Evolutionary conservation across 23 red algal genomes (phyloP).

Genomic region (Gracilaria caudata): DNA sequence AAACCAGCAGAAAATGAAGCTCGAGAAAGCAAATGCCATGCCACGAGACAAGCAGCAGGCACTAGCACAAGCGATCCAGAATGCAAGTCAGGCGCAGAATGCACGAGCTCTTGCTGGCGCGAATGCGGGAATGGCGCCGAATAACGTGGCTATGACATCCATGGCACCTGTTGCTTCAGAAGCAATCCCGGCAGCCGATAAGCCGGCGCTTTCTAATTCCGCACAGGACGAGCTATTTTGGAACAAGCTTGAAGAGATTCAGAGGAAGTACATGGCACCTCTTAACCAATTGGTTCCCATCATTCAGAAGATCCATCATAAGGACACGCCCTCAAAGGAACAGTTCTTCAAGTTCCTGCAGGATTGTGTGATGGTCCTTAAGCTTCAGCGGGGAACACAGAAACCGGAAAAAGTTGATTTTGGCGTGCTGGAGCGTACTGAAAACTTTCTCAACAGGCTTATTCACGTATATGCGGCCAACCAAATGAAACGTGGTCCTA

Average conservation of each 20-base stretch:
- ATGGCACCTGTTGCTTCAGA: background rate
- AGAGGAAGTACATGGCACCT: slow-evolving; percentile 26
- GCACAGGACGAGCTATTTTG: slow-evolving; percentile 10
- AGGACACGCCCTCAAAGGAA: background rate
- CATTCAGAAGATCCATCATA: background rate
- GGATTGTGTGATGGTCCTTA: slow-evolving; percentile 21
- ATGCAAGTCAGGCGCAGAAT: background rate
- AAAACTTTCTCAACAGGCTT: background rate
- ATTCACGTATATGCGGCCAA: background rate
- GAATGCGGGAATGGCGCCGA: background rate
- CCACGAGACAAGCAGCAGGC: slow-evolving; percentile 15
- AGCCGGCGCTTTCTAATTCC: background rate
- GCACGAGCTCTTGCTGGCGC: background rate
- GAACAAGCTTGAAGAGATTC: slow-evolving; percentile 37
- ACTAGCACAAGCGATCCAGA: background rate
- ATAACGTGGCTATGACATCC: background rate
- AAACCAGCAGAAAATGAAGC: slow-evolving; percentile 13
- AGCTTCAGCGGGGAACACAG: background rate
- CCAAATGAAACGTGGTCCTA: background rate
- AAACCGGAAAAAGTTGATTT: background rate
- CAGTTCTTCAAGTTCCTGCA: slow-evolving; percentile 30
- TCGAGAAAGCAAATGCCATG: background rate
- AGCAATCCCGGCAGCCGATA: background rate
- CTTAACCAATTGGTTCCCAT: slow-evolving; percentile 32
- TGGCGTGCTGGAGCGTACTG: background rate